A percentile compares a stretch with the other conserved stretches of the same genome.
These are phyloP conservation scores for Apiospora saccharicola DNA, from an alignment of 2,329 filamentous ascomycete species.

Conservation along the genomic window DNA sequence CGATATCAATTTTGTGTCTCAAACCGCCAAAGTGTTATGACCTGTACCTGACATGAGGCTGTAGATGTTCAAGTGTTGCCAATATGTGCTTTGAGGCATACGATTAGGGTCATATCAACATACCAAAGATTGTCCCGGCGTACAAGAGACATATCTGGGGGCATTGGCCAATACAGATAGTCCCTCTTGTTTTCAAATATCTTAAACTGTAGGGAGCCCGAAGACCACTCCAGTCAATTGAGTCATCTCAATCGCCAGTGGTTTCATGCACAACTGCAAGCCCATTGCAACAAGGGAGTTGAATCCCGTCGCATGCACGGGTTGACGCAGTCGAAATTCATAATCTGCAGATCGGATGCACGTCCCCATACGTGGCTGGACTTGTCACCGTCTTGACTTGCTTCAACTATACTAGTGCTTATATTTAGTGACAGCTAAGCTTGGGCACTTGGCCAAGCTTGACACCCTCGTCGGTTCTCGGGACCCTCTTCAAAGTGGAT, in stretches of 20 bases:
- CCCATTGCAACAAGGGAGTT: background rate
- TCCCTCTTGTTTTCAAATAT: too few species aligned
- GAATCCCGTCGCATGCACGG: background rate
- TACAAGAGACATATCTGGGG: too few species aligned
- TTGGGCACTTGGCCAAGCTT: background rate
- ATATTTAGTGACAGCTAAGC: background rate
- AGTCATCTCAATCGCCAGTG: too few species aligned
- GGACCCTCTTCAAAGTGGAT: background rate
- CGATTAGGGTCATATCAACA: too few species aligned
- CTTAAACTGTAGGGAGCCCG: background rate
- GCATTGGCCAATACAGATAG: too few species aligned
- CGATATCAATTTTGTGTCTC: too few species aligned
- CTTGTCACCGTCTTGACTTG: background rate
- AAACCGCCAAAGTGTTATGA: too few species aligned
- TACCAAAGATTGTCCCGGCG: too few species aligned
- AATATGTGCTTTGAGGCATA: too few species aligned
- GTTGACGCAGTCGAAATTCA: background rate
- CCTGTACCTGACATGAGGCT: too few species aligned
- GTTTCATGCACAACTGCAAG: background rate
- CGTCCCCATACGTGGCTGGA: background rate
- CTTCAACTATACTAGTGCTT: conserved; percentile 4
- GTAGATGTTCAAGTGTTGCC: too few species aligned
- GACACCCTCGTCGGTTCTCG: background rate
- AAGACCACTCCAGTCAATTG: background rate
- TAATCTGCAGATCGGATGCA: background rate